Evolutionary conservation across 2,329 filamentous ascomycete species (phyloP).

Genomic region (Knufia petricola): DNA sequence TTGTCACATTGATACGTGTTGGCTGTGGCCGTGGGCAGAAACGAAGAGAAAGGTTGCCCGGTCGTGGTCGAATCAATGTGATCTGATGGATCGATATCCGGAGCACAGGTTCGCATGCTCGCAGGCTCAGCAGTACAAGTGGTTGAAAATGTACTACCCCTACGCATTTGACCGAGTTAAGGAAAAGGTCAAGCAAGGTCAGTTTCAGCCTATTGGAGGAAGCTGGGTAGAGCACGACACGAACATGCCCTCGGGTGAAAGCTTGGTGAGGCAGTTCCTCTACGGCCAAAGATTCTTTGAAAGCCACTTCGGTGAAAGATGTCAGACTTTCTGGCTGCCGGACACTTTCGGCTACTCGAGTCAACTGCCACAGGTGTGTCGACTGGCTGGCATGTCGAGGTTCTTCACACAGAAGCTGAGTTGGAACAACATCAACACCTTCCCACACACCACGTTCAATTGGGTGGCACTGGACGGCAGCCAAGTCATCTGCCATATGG

Average conservation of each 20-base stretch:
- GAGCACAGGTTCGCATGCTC: conserved; percentile 89
- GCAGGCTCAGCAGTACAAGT: conserved; percentile 96
- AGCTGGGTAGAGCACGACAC: conserved; percentile 99
- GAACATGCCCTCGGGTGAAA: conserved; percentile 92
- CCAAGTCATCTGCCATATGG: conserved; percentile 97
- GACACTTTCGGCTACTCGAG: conserved; percentile 97
- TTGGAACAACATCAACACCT: conserved; percentile 99
- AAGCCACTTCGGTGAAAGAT: conserved; percentile 79
- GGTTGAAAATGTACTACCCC: conserved; percentile 85
- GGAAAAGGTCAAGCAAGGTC: conserved; percentile 77
- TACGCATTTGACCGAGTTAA: conserved; percentile 84
- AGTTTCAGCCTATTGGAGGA: conserved; percentile 89
- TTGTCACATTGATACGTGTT: conserved; percentile 96
- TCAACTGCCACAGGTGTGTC: conserved; percentile 87
- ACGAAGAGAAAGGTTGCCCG: conserved; percentile 93
- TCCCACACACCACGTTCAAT: conserved; percentile 97
- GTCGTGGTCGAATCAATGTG: conserved; percentile 94
- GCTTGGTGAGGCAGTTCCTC: conserved; percentile 83
- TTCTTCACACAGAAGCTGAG: conserved; percentile 98
- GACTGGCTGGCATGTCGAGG: conserved; percentile 86
- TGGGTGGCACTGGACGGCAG: conserved; percentile 95
- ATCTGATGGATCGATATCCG: conserved; percentile 87
- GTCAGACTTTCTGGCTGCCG: conserved; percentile 90
- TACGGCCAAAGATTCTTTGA: conserved; percentile 95
- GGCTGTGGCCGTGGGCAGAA: conserved; percentile 97